Percentiles rank a stretch among this genome's conserved stretches.
phyloP scores from a whole-genome alignment of 441 rosid species.

The Gossypium gossypioides region DNA sequence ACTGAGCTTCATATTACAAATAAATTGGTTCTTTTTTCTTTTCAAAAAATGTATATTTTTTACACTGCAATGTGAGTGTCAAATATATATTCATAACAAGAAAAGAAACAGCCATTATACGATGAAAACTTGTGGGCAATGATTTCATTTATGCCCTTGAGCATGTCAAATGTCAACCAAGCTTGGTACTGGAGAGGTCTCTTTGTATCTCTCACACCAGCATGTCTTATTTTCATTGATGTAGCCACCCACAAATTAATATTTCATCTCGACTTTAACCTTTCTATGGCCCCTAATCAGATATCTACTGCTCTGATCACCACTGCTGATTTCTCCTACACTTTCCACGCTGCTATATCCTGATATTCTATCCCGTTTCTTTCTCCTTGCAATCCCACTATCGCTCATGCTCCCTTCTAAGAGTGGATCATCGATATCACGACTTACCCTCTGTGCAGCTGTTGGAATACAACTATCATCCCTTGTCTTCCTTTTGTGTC shows the following conservation, averaged over 20 bases:
- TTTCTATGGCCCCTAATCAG: slow-evolving; percentile 67
- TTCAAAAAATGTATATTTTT: too few species aligned
- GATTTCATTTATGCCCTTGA: not conserved
- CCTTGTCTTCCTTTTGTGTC: slow-evolving; percentile 66
- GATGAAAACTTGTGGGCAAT: not conserved
- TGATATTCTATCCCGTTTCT: slow-evolving; percentile 63
- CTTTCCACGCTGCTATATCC: slow-evolving; percentile 81
- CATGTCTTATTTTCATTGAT: not conserved
- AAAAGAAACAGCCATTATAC: not conserved
- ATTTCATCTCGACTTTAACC: slow-evolving; percentile 27
- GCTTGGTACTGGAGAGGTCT: not conserved
- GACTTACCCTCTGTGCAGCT: slow-evolving; percentile 58
- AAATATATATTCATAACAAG: not conserved
- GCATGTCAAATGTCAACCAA: not conserved
- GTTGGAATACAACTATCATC: slow-evolving; percentile 67
- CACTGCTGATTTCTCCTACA: slow-evolving; percentile 97
- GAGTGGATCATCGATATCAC: slow-evolving; percentile 89
- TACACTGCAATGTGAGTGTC: not conserved
- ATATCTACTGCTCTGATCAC: slow-evolving; percentile 65
- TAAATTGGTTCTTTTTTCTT: too few species aligned
- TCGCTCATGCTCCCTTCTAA: slow-evolving; percentile 85
- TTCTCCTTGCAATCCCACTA: slow-evolving; percentile 53
- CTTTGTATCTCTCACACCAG: not conserved
- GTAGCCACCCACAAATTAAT: not conserved
- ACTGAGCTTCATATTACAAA: too few species aligned